phyloP scores from a whole-genome alignment of 257 asterid species.

The Cruciata laevipes region DNA sequence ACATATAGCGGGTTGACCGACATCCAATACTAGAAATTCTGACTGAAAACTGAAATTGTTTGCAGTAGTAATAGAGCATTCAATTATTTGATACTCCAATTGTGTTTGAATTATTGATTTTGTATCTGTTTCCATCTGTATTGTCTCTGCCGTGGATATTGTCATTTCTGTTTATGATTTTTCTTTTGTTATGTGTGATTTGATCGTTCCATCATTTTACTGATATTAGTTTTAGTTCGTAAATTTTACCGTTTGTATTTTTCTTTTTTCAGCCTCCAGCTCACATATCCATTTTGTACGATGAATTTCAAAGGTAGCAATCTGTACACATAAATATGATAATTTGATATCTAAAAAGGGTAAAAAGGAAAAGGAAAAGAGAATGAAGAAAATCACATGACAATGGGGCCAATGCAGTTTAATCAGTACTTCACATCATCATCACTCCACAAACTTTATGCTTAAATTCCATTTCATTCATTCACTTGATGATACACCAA shows the following conservation, averaged over 20 bases:
- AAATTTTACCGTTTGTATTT: no score
- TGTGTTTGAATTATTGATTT: not conserved
- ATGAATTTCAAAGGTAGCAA: not conserved
- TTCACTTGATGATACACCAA: not conserved
- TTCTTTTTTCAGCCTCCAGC: not conserved
- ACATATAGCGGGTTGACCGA: not conserved
- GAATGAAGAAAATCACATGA: conserved; percentile 15
- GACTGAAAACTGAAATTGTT: not conserved
- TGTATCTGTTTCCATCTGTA: not conserved
- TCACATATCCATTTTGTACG: not conserved
- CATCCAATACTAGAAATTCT: not conserved
- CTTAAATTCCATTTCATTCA: not conserved
- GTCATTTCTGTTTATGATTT: no score
- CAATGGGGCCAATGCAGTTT: conserved; percentile 2
- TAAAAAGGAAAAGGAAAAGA: not conserved
- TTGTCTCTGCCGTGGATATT: not conserved
- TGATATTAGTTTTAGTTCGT: no score
- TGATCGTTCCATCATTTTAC: no score
- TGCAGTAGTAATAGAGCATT: not conserved
- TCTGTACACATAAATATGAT: no score
- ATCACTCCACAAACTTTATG: not conserved
- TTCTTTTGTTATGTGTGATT: not conserved
- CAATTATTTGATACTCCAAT: not conserved
- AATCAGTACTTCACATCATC: not conserved
- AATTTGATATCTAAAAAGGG: not conserved